Percentiles rank a stretch among this genome's conserved stretches.
Conservation (phyloP, 768 basidiomycete genomes). For the Naematelia aurantialba region DNA sequence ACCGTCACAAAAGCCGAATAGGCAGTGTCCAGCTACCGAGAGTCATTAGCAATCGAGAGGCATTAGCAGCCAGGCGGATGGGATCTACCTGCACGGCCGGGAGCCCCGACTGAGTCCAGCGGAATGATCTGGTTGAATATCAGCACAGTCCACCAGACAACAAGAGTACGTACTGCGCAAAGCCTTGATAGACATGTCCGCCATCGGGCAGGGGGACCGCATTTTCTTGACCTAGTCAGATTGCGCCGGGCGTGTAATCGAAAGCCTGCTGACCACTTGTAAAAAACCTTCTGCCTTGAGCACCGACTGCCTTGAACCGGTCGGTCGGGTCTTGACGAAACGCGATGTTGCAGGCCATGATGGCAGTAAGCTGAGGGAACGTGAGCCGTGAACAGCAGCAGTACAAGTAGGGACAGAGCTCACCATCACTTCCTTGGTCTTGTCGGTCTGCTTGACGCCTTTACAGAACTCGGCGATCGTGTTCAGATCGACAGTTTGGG, state of each 20-base stretch:
- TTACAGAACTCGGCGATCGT: conserved; percentile 39
- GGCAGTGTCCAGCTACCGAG: conserved; percentile 47
- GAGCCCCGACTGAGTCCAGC: conserved; percentile 31
- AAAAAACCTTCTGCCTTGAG: conserved; percentile 48
- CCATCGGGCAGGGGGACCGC: conserved; percentile 38
- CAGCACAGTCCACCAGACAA: not conserved
- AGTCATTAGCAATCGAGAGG: not conserved
- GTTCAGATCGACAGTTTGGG: conserved; percentile 36
- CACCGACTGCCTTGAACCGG: conserved; percentile 43
- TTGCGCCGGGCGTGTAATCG: not conserved
- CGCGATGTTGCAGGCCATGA: conserved; percentile 49
- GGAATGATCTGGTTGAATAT: conserved; percentile 30
- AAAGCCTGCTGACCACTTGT: conserved; percentile 22
- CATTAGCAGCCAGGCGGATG: not conserved
- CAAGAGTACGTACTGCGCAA: conserved; percentile 40
- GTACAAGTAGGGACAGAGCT: conserved; percentile 5
- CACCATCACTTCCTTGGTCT: conserved; percentile 36
- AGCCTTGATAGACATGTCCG: conserved; percentile 47
- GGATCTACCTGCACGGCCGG: conserved; percentile 44
- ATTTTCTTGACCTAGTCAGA: conserved; percentile 24
- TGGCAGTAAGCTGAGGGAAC: conserved; percentile 24
- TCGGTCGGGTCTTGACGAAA: conserved; percentile 40
- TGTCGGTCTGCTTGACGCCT: conserved; percentile 35
- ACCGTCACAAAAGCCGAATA: conserved; percentile 48
- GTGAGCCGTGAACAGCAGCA: not conserved